Conservation (phyloP, 768 basidiomycete genomes). For the Cyathus striatus region DNA sequence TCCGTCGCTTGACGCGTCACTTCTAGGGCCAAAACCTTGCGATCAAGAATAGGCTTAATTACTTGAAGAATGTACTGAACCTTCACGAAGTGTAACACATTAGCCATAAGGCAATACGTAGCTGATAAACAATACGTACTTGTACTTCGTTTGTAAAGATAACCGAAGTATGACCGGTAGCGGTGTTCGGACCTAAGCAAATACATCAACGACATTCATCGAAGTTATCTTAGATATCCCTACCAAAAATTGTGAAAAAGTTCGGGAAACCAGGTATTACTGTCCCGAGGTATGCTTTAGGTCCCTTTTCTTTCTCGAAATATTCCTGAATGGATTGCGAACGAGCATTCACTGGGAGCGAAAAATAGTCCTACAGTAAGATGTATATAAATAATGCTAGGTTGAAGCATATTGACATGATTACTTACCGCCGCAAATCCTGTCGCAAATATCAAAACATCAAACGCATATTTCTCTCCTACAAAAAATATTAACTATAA, state of each 20-base stretch:
- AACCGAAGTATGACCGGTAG: constrained; percentile 40
- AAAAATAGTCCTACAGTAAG: constrained; percentile 23
- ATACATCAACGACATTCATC: not conserved
- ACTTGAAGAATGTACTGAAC: constrained; percentile 36
- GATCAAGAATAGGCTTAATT: constrained; percentile 32
- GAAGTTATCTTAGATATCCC: not conserved
- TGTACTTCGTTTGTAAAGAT: constrained; percentile 38
- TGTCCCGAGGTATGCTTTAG: constrained; percentile 40
- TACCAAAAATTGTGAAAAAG: constrained; percentile 34
- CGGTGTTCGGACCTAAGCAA: constrained; percentile 34
- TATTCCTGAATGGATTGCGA: constrained; percentile 32
- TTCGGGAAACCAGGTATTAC: constrained; percentile 42
- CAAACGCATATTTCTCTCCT: constrained; percentile 28
- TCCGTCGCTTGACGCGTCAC: constrained; percentile 29
- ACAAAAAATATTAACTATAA: not conserved
- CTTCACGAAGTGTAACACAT: constrained; percentile 14
- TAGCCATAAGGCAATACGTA: not conserved
- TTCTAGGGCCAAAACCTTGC: constrained; percentile 26
- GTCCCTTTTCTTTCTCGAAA: constrained; percentile 30
- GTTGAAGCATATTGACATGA: constrained; percentile 10
- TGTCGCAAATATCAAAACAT: constrained; percentile 35
- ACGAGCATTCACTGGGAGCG: constrained; percentile 24
- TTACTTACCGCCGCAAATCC: constrained; percentile 20
- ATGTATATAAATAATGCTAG: too few species aligned
- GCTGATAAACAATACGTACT: constrained; percentile 13